phyloP scores from a whole-genome alignment of 345 rosid species.

The Euphorbia pulcherrima region DNA sequence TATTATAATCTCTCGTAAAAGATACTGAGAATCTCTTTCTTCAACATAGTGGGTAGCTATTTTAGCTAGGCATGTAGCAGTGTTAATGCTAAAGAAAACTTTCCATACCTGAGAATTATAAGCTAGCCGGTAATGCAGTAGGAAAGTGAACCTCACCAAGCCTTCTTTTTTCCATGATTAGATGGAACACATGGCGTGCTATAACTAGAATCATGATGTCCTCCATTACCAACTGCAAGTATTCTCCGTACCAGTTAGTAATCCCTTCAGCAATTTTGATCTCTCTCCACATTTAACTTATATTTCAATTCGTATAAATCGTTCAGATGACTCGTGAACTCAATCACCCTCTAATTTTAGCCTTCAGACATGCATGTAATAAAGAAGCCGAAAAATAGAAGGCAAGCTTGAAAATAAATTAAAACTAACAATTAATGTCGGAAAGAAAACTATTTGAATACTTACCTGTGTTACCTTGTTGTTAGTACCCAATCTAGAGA shows the following conservation, averaged over 20 bases:
- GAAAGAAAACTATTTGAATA: background rate
- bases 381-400: background rate
- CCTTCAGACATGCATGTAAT: background rate
- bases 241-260: slow-evolving; percentile 16
- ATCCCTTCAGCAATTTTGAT: slow-evolving; percentile 7
- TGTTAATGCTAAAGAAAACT: slow-evolving; percentile 15
- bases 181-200: slow-evolving; percentile 25
- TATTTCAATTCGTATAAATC: background rate
- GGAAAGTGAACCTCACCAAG: slow-evolving; percentile 26
- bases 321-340: background rate
- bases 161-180: slow-evolving; percentile 23
- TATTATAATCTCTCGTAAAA: slow-evolving; percentile 9
- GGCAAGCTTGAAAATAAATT: background rate
- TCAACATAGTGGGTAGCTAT: slow-evolving; percentile 12
- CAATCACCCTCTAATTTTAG: background rate
- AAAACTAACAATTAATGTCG: background rate
- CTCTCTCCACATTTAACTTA: background rate
- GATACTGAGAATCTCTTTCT: slow-evolving; percentile 11
- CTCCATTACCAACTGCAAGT: slow-evolving; percentile 22
- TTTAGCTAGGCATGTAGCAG: slow-evolving; percentile 21
- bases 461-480: background rate
- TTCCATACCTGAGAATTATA: slow-evolving; percentile 22
- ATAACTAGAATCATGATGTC: slow-evolving; percentile 30
- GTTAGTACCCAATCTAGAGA: background rate
- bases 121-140: slow-evolving; percentile 20